A percentile compares a stretch with the other conserved stretches of the same genome.
Conservation (phyloP, 371 early-diverging fungal genomes). For the Aphelidium insulamus region DNA sequence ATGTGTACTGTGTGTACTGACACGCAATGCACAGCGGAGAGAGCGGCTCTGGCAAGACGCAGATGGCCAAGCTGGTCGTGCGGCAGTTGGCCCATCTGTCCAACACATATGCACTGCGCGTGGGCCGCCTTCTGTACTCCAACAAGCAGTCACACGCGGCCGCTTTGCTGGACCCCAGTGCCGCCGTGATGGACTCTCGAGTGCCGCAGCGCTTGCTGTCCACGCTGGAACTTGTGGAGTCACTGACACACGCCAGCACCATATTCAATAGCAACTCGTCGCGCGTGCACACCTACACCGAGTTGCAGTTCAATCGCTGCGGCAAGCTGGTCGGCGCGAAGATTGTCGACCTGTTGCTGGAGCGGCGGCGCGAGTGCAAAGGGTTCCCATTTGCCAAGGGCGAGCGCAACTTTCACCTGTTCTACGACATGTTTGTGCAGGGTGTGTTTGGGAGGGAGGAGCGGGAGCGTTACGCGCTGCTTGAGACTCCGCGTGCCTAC, state of each 20-base stretch:
- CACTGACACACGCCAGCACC: conserved; percentile 42
- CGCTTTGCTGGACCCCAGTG: too few relatives aligned
- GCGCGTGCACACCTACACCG: conserved; percentile 53
- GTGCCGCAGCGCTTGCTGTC: too few relatives aligned
- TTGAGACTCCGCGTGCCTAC: too few relatives aligned
- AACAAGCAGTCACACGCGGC: too few relatives aligned
- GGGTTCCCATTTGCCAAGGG: conserved; percentile 26
- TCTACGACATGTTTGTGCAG: conserved; percentile 66
- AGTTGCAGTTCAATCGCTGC: conserved; percentile 59
- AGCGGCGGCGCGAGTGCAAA: conserved; percentile 44
- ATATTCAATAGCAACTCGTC: conserved; percentile 42
- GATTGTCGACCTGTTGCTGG: conserved; percentile 63
- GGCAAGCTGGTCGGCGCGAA: conserved; percentile 72
- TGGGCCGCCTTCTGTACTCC: too few relatives aligned
- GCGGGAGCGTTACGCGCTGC: too few relatives aligned
- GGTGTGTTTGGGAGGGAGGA: too few relatives aligned
- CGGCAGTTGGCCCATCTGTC: conserved; percentile 44
- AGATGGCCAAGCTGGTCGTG: conserved; percentile 29
- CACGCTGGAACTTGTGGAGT: too few relatives aligned
- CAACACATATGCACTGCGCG: too few relatives aligned
- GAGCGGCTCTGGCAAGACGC: conserved; percentile 73
- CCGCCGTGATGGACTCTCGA: too few relatives aligned
- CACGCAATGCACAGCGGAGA: too few relatives aligned
- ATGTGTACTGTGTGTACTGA: too few relatives aligned
- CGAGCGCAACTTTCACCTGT: conserved; percentile 71